Percentiles rank a stretch among this genome's conserved stretches.
These are phyloP conservation scores for Macrophomina tecta DNA, from an alignment of 2,329 filamentous ascomycete species.

Conservation along the genomic window DNA sequence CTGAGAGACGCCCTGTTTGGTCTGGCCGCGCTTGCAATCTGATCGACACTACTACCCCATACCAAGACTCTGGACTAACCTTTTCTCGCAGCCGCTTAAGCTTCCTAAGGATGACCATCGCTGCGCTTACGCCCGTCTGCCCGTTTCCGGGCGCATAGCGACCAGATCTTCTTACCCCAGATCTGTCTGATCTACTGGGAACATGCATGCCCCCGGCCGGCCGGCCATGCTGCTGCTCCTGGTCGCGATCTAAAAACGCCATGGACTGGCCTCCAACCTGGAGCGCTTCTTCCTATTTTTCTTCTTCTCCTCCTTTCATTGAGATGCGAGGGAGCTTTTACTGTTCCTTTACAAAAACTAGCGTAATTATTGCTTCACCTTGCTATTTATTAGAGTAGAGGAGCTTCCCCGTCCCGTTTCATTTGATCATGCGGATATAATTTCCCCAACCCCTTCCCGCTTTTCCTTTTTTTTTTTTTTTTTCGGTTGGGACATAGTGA, in stretches of 20 bases:
- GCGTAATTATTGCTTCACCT: no score
- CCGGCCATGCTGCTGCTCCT: background rate
- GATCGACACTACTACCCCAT: background rate
- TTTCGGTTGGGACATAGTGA: background rate
- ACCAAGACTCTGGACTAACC: background rate
- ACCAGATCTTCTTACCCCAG: background rate
- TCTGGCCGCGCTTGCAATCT: background rate
- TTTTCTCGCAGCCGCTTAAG: background rate
- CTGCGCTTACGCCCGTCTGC: background rate
- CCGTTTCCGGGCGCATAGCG: background rate
- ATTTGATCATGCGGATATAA: no score
- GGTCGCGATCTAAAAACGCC: no score
- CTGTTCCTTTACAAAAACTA: no score
- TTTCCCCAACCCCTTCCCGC: no score
- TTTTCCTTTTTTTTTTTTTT: slow-evolving; percentile 24
- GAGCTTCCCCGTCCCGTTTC: no score
- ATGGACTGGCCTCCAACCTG: no score
- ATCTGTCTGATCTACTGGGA: background rate
- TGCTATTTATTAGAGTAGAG: no score
- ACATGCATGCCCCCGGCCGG: background rate
- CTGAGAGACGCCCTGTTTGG: background rate
- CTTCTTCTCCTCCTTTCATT: no score
- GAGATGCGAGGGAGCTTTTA: no score
- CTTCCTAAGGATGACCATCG: background rate
- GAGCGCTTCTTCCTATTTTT: no score